Conservation (phyloP, 2,329 filamentous ascomycete species). For the Grosmannia penicillata region DNA sequence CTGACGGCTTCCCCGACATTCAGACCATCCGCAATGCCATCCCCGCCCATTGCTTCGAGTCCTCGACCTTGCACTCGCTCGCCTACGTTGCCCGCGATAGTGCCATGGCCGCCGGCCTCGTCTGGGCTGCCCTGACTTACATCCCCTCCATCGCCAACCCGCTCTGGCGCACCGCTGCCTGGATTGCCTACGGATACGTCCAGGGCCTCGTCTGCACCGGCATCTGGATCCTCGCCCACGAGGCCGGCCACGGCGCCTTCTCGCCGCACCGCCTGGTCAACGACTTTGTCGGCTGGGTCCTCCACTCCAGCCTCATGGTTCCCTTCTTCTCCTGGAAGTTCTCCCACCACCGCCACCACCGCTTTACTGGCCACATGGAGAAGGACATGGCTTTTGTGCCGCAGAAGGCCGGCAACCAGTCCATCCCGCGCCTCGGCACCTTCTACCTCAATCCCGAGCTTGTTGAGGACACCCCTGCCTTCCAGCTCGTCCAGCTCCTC, state of each 20-base stretch:
- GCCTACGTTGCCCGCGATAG: constrained; percentile 77
- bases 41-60: constrained; percentile 90
- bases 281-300: constrained; percentile 80
- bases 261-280: constrained; percentile 82
- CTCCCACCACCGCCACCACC: constrained; percentile 98
- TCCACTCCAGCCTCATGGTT: constrained; percentile 72
- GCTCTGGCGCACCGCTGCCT: constrained; percentile 47
- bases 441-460: constrained; percentile 62
- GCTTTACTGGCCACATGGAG: constrained; percentile 92
- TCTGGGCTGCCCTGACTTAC: constrained; percentile 79
- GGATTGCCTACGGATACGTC: constrained; percentile 55
- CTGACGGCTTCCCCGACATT: constrained; percentile 56
- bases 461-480: constrained; percentile 47
- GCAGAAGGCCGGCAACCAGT: constrained; percentile 62
- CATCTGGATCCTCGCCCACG: constrained; percentile 91
- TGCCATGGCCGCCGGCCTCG: constrained; percentile 55
- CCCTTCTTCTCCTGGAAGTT: constrained; percentile 99
- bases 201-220: constrained; percentile 91
- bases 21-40: constrained; percentile 95
- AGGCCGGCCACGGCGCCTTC: constrained; percentile 95
- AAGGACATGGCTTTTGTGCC: constrained; percentile 98
- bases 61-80: constrained; percentile 61
- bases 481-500: constrained; percentile 37
- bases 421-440: constrained; percentile 87
- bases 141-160: constrained; percentile 71